phyloP scores from a whole-genome alignment of 148 eudicot species.

The Vaccinium corymbosum region DNA sequence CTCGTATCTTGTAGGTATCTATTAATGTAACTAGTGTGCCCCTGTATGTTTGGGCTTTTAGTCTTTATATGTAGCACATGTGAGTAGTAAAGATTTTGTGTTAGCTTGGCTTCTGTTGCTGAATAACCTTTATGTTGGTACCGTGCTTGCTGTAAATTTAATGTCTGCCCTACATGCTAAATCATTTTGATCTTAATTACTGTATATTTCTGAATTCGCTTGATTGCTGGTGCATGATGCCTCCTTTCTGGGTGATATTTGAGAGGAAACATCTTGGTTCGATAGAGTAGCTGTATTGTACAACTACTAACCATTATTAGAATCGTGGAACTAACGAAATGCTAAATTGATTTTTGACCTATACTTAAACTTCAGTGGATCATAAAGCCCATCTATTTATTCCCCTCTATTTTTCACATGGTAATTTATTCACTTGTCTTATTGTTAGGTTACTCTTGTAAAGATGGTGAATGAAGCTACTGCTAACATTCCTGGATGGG shows the following conservation, averaged over 20 bases:
- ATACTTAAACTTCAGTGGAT: background rate
- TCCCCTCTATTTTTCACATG: background rate
- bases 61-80: background rate
- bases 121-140: background rate
- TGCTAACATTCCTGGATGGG: conserved; percentile 62
- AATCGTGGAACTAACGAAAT: background rate
- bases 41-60: background rate
- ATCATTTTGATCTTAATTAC: background rate
- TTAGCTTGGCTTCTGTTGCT: background rate
- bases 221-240: background rate
- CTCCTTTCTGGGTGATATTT: background rate
- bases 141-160: background rate
- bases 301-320: background rate
- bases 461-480: conserved; percentile 71
- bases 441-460: conserved; percentile 53
- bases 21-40: background rate
- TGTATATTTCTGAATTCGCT: background rate
- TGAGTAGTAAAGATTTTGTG: background rate
- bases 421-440: background rate
- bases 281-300: background rate
- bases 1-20: background rate
- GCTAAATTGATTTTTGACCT: background rate
- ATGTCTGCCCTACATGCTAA: background rate
- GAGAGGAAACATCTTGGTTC: background rate
- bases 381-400: background rate